A percentile compares a stretch with the other conserved stretches of the same genome.
Evolutionary conservation across 192 early-diverging fungal genomes (phyloP).

Genomic region (Linnemannia elongata): DNA sequence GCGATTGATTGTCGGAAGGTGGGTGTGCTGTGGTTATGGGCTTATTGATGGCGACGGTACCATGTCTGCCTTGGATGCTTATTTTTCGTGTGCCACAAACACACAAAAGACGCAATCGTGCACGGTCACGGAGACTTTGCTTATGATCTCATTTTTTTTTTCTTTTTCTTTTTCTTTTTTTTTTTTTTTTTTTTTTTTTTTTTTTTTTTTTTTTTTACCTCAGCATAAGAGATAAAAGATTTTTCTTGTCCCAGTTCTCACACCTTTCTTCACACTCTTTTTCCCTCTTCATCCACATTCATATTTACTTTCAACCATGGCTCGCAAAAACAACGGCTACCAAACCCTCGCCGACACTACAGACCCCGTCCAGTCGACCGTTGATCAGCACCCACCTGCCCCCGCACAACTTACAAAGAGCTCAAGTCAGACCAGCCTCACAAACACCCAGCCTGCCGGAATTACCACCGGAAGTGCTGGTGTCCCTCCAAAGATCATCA

Average conservation of each 20-base stretch:
- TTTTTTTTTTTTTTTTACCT: not conserved
- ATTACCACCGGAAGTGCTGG: conserved; percentile 34
- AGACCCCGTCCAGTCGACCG: not conserved
- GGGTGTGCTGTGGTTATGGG: too few species aligned
- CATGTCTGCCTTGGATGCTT: not conserved
- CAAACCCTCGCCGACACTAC: conserved; percentile 22
- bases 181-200: conserved; percentile 14
- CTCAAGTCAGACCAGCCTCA: conserved; percentile 23
- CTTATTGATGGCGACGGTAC: too few species aligned
- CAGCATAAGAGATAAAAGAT: not conserved
- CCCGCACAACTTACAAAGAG: conserved; percentile 24
- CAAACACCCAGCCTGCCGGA: conserved; percentile 5
- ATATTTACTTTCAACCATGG: conserved; percentile 13
- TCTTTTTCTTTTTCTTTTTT: not conserved
- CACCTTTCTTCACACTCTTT: not conserved
- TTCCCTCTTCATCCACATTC: not conserved
- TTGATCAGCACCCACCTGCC: not conserved
- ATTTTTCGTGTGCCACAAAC: not conserved
- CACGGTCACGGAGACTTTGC: too few species aligned
- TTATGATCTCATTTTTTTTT: conserved; percentile 18
- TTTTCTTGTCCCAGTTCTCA: not conserved
- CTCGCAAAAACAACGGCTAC: conserved; percentile 30
- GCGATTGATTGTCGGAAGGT: too few species aligned
- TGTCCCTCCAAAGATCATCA: conserved; percentile 56
- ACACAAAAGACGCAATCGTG: too few species aligned